Evolutionary conservation across 1,139 yeast genomes (phyloP).

Genomic region (Yamadazyma sp.): DNA sequence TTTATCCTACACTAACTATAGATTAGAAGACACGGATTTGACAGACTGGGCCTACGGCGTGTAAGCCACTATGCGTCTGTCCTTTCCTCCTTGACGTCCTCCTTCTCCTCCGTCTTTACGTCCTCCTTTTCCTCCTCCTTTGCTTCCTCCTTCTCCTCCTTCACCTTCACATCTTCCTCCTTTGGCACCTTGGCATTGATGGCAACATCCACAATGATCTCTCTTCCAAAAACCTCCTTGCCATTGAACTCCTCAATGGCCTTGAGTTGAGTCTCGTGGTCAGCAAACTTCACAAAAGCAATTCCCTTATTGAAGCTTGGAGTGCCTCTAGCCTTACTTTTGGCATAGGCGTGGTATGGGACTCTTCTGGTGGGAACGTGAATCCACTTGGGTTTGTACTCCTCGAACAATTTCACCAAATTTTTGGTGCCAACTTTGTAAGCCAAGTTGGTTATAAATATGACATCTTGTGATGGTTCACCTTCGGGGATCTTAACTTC

Average conservation of each 20-base stretch:
- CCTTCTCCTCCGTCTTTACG: background rate
- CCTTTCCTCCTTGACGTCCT: no score
- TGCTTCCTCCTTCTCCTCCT: background rate
- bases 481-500: slow-evolving; percentile 44
- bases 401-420: slow-evolving; percentile 45
- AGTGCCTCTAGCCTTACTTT: slow-evolving; percentile 38
- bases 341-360: slow-evolving; percentile 38
- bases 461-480: slow-evolving; percentile 51
- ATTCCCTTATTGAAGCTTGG: slow-evolving; percentile 58
- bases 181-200: slow-evolving; percentile 44
- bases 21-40: no score
- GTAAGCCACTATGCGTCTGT: no score
- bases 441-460: slow-evolving; percentile 60
- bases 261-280: slow-evolving; percentile 46
- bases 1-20: slow-evolving; percentile 1
- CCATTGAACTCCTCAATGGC: slow-evolving; percentile 57
- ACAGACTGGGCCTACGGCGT: no score
- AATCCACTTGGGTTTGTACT: slow-evolving; percentile 53
- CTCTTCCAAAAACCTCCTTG: slow-evolving; percentile 51
- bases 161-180: slow-evolving; percentile 14
- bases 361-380: slow-evolving; percentile 55
- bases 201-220: slow-evolving; percentile 56
- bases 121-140: background rate
- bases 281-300: slow-evolving; percentile 57
- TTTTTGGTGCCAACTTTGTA: slow-evolving; percentile 46